Base-by-base conservation (phyloP, 805 yeast genomes). In the Starmerella sp. region DNA sequence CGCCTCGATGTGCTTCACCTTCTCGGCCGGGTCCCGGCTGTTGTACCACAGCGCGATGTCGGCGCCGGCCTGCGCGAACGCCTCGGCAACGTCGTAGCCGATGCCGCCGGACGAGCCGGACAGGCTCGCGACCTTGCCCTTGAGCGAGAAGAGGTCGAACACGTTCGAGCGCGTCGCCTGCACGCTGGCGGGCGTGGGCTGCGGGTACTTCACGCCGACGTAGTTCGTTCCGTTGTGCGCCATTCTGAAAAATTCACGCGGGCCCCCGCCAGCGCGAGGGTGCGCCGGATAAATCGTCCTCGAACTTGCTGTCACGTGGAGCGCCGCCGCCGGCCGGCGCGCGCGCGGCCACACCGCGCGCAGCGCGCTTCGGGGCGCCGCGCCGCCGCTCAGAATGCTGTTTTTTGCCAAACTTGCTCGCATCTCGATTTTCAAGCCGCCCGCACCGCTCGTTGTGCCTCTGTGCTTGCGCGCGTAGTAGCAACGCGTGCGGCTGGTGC, bases 61-160 rank as follows among this genome's bases (percentile, higher is more conserved):
- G 10, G 95, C 95, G 51, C 95, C 96, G 2, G 95, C 91, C 71
- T 86, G 91, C 46, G 89, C 85, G 63, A 75, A 86, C 2, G 88
- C 90, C 67, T 81, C 85, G 44, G 95, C 95, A 17, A 86, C 86
- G 5, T 86, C 87, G 61, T 69, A 79, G 13, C 95, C 95, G 62
- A 87, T 86, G 38, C 95, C 96, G 45, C 84, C 77, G n/a, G 90
- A 81, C 14, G 87, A 84, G 46, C 96, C 96, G 15, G 95, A 83
- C 56, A 87, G 79, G 10, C 85, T 79, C 22, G 95, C 93, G 15
- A 83, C 84, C 69, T 86, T 87, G 28, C 95, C 95, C 72, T 62
- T 64, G 41, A 63, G 59, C 32, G 65, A 62, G 53, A 63, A 61
- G 46, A 64, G 56, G 38, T 63, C 65, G 10, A 64, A 55, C 17